phyloP scores from a whole-genome alignment of 1,139 yeast species.

The Yamadazyma conglobata region DNA sequence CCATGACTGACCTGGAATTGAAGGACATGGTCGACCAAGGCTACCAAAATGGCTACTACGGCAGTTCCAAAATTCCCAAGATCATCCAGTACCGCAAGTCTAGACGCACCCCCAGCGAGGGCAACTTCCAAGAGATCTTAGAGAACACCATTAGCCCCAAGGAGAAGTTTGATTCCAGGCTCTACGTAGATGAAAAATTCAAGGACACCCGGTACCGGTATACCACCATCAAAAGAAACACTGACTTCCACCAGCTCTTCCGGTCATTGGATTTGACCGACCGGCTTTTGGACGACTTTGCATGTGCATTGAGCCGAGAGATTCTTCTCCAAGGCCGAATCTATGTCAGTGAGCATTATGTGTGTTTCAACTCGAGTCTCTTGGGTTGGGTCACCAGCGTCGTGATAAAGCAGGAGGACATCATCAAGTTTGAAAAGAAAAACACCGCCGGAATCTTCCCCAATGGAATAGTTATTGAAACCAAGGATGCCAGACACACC shows the following conservation, averaged over 20 bases:
- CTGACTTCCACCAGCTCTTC: constrained; percentile 77
- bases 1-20: constrained; percentile 8
- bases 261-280: constrained; percentile 67
- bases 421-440: constrained; percentile 71
- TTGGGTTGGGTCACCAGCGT: constrained; percentile 90
- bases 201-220: constrained; percentile 40
- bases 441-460: constrained; percentile 89
- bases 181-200: constrained; percentile 38
- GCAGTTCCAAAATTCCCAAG: constrained; percentile 34
- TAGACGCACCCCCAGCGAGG: constrained; percentile 32
- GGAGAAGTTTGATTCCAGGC: constrained; percentile 29
- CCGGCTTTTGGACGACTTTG: constrained; percentile 74
- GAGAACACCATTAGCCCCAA: constrained; percentile 16
- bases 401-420: constrained; percentile 68
- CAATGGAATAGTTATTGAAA: constrained; percentile 78
- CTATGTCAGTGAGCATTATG: constrained; percentile 73
- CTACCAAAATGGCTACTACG: constrained; percentile 5
- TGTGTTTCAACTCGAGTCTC: constrained; percentile 89
- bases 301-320: constrained; percentile 87
- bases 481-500: constrained; percentile 62
- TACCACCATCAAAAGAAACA: constrained; percentile 68
- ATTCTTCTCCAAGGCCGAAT: constrained; percentile 88
- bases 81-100: constrained; percentile 48
- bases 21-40: constrained; percentile 7
- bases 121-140: constrained; percentile 23